Percentiles rank a stretch among this genome's conserved stretches.
phyloP scores from a whole-genome alignment of 2,329 filamentous ascomycete genomes.

The Nakataea oryzae region DNA sequence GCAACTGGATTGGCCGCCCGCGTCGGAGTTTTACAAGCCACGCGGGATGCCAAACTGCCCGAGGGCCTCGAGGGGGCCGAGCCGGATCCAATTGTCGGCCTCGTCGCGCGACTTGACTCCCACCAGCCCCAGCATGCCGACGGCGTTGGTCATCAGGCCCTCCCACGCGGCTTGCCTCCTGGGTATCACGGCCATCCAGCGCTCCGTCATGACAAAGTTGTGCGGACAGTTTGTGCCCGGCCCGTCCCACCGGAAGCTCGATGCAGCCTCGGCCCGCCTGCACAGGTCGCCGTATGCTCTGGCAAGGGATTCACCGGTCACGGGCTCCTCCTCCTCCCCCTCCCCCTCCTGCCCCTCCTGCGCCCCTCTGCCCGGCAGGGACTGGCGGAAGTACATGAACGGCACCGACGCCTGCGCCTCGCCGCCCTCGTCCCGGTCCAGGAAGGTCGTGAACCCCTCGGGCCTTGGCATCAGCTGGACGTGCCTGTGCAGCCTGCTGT shows the following conservation, averaged over 20 bases:
- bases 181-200: conserved; percentile 22
- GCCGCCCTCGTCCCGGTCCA: not conserved
- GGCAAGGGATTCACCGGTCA: not conserved
- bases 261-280: not conserved
- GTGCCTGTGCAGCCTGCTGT: conserved; percentile 32
- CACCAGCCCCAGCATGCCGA: conserved; percentile 22
- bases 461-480: conserved; percentile 27
- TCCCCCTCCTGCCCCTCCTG: conserved; percentile 8
- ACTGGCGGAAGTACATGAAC: conserved; percentile 10
- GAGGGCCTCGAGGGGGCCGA: not conserved
- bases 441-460: conserved; percentile 8
- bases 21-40: not conserved
- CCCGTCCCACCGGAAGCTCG: conserved; percentile 1
- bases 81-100: not conserved
- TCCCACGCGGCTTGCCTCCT: conserved; percentile 15
- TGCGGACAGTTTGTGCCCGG: conserved; percentile 10
- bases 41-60: not conserved
- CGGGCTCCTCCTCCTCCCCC: not conserved
- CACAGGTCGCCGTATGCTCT: not conserved
- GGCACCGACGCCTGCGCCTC: conserved; percentile 5
- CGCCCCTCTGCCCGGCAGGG: conserved; percentile 6
- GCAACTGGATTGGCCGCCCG: not conserved
- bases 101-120: not conserved
- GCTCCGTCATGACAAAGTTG: conserved; percentile 20
- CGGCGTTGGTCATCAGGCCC: conserved; percentile 18